Percentiles rank a stretch among this genome's conserved stretches.
These are phyloP conservation scores for Boletus vinaceobasis DNA, from an alignment of 768 basidiomycete species.

Conservation along the genomic window DNA sequence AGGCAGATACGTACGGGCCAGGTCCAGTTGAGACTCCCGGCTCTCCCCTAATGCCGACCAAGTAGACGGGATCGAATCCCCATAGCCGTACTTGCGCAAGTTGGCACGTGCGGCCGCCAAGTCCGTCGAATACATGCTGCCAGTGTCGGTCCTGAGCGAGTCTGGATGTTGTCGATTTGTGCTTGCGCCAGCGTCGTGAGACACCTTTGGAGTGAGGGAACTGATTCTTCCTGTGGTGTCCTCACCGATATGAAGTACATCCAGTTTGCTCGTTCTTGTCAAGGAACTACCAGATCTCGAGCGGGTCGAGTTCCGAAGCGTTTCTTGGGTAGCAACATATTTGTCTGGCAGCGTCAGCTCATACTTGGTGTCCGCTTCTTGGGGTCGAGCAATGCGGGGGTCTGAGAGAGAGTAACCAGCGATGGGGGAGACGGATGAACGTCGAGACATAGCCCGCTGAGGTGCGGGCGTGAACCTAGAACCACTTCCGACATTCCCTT, in stretches of 20 bases:
- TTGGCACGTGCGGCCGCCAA: constrained; percentile 22
- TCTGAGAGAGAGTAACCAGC: background rate
- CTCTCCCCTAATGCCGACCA: constrained; percentile 17
- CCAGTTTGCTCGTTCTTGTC: background rate
- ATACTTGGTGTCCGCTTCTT: background rate
- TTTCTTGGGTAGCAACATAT: background rate
- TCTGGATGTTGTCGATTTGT: background rate
- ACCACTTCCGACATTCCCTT: background rate
- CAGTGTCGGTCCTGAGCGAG: constrained; percentile 11
- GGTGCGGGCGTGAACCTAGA: constrained; percentile 24
- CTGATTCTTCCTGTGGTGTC: background rate
- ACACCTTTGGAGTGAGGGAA: background rate
- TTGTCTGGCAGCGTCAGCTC: background rate
- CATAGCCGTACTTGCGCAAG: constrained; percentile 24
- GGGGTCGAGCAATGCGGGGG: background rate
- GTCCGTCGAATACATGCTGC: constrained; percentile 26
- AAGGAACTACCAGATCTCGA: background rate
- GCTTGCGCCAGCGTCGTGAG: background rate
- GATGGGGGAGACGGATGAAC: constrained; percentile 4
- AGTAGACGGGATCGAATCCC: constrained; percentile 18
- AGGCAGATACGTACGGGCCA: background rate
- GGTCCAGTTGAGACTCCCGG: constrained; percentile 18
- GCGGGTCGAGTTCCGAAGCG: background rate
- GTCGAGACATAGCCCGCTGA: constrained; percentile 13
- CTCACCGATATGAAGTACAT: background rate